These are phyloP conservation scores for Dissophora globulifera DNA, from an alignment of 192 early-diverging fungal genomes.

Conservation along the genomic window DNA sequence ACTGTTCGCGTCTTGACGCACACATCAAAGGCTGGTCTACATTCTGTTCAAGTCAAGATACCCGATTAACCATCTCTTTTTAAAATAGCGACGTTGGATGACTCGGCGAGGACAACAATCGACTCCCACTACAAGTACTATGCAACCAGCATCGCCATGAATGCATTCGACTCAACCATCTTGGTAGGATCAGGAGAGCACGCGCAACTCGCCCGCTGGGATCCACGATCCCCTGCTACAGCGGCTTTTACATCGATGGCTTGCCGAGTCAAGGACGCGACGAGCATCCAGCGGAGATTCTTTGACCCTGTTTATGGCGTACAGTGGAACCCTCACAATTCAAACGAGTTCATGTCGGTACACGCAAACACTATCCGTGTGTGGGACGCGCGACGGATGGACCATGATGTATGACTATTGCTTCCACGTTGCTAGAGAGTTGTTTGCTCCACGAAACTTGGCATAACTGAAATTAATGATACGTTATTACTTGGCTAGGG, in stretches of 20 bases:
- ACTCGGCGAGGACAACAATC: neutral
- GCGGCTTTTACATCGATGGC: slow-evolving; percentile 3
- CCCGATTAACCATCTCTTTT: too few species aligned
- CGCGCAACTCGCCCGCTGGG: slow-evolving; percentile 31
- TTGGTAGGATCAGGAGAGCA: slow-evolving; percentile 20
- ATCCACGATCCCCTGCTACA: slow-evolving; percentile 10
- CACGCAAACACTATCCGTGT: slow-evolving; percentile 12
- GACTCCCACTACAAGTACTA: slow-evolving; percentile 8
- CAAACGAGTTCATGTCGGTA: slow-evolving; percentile 35
- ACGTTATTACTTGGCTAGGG: too few species aligned
- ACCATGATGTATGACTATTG: slow-evolving; percentile 16
- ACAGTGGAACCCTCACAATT: slow-evolving; percentile 31
- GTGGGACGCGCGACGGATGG: slow-evolving; percentile 41
- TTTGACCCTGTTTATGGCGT: slow-evolving; percentile 17
- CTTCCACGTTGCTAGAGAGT: too few species aligned
- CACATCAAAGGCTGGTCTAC: too few species aligned
- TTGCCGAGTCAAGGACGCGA: neutral
- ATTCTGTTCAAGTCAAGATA: too few species aligned
- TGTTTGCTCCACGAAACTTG: too few species aligned
- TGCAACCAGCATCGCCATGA: slow-evolving; percentile 19
- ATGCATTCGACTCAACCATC: slow-evolving; percentile 21
- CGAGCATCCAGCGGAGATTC: neutral
- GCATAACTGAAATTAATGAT: too few species aligned
- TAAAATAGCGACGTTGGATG: neutral
- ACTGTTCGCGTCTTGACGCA: too few species aligned